These are phyloP conservation scores for Parietichytrium sp. DNA, from an alignment of 108 stramenopile species.

Conservation along the genomic window DNA sequence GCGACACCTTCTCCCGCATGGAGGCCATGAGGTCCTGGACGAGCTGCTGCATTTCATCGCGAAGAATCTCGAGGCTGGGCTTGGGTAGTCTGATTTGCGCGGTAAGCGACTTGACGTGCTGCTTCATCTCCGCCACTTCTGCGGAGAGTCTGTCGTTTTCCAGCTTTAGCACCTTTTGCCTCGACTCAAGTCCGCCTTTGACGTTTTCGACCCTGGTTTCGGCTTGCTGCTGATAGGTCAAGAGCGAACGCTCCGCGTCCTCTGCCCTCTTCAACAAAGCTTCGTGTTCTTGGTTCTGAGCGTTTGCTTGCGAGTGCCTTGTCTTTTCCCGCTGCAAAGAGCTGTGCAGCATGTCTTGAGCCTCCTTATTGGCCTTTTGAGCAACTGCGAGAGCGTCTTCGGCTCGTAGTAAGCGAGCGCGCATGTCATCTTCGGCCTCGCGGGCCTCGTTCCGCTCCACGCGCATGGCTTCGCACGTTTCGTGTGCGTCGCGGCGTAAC, in stretches of 20 bases:
- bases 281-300: not conserved
- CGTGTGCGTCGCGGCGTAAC: no score
- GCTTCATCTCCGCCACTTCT: no score
- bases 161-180: not conserved
- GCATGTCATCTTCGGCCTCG: not conserved
- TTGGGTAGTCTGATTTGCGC: not conserved
- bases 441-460: not conserved
- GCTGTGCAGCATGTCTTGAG: not conserved
- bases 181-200: not conserved
- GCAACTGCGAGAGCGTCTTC: not conserved
- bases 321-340: not conserved
- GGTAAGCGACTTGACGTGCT: not conserved
- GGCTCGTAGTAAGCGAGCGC: not conserved
- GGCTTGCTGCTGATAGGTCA: not conserved
- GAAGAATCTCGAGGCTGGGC: not conserved
- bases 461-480: not conserved
- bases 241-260: not conserved
- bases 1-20: not conserved
- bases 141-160: not conserved
- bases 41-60: slow-evolving; percentile 11
- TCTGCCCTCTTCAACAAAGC: not conserved
- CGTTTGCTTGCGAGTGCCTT: not conserved
- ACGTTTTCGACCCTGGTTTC: not conserved
- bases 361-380: slow-evolving; percentile 3
- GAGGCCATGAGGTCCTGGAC: not conserved